Conservation (phyloP, 2,329 filamentous ascomycete genomes). For the Pleoardoris graminearum region DNA sequence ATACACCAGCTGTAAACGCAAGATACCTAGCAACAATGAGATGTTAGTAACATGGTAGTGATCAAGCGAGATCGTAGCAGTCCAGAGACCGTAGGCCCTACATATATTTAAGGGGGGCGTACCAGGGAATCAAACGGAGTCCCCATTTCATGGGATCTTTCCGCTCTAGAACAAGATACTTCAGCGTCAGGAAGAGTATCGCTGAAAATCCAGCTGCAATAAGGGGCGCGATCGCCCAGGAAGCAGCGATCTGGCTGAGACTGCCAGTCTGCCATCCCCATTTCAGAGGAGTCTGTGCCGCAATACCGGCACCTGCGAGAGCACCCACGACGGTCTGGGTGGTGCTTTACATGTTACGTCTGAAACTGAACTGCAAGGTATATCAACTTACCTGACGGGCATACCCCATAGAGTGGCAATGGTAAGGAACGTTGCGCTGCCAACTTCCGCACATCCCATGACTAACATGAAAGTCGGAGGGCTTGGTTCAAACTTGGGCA, state of each 20-base stretch:
- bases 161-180: slow-evolving; percentile 53
- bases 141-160: slow-evolving; percentile 53
- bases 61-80: no score
- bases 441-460: slow-evolving; percentile 58
- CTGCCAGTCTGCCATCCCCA: slow-evolving; percentile 18
- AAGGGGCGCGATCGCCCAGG: slow-evolving; percentile 54
- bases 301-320: slow-evolving; percentile 62
- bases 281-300: slow-evolving; percentile 26
- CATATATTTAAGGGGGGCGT: no score
- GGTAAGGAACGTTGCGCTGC: slow-evolving; percentile 59
- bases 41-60: no score
- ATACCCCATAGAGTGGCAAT: slow-evolving; percentile 58
- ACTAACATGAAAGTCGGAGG: slow-evolving; percentile 60
- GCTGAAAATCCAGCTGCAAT: slow-evolving; percentile 52
- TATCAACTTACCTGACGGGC: slow-evolving; percentile 50
- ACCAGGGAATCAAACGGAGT: slow-evolving; percentile 50
- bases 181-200: slow-evolving; percentile 53
- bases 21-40: slow-evolving; percentile 39
- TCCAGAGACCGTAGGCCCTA: no score
- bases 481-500: slow-evolving; percentile 49
- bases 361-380: neutral
- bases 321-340: slow-evolving; percentile 63
- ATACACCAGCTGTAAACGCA: slow-evolving; percentile 51
- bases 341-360: slow-evolving; percentile 42
- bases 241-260: slow-evolving; percentile 37